Percentiles rank a stretch among this genome's conserved stretches.
These are phyloP conservation scores for Tuber melanosporum DNA, from an alignment of 495 filamentous ascomycete species.

Conservation along the genomic window DNA sequence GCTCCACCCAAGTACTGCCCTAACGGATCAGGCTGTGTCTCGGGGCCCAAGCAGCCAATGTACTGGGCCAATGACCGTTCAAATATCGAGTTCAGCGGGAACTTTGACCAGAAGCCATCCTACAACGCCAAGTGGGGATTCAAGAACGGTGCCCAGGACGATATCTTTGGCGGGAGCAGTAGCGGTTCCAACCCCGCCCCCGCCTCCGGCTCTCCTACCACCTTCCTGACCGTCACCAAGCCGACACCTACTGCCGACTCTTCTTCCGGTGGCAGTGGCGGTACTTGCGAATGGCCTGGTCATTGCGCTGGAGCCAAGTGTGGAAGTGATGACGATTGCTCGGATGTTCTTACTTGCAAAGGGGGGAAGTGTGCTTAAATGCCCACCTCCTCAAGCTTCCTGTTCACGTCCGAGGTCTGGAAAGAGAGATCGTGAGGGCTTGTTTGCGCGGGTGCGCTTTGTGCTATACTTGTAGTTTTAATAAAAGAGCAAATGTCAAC, in stretches of 20 bases:
- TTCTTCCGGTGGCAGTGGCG: background rate
- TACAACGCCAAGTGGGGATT: slow-evolving; percentile 48
- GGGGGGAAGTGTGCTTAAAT: slow-evolving; percentile 11
- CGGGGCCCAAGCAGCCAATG: slow-evolving; percentile 49
- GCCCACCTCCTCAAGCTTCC: background rate
- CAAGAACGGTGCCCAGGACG: slow-evolving; percentile 47
- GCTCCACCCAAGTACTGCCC: slow-evolving; percentile 47
- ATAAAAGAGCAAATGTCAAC: background rate
- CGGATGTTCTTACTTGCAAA: slow-evolving; percentile 14
- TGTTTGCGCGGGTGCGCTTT: background rate
- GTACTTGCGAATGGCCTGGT: slow-evolving; percentile 10
- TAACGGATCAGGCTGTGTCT: slow-evolving; percentile 46
- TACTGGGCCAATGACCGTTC: slow-evolving; percentile 44
- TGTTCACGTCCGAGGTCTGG: background rate
- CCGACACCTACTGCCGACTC: background rate
- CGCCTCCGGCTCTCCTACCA: background rate
- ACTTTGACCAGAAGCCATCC: slow-evolving; percentile 40
- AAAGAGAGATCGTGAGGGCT: background rate
- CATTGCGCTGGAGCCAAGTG: slow-evolving; percentile 16
- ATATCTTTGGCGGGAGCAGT: slow-evolving; percentile 43
- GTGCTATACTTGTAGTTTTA: background rate
- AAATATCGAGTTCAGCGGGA: slow-evolving; percentile 43
- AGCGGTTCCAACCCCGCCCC: background rate
- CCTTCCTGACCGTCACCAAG: slow-evolving; percentile 1
- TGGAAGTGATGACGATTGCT: slow-evolving; percentile 12